Conservation (phyloP, 2,329 filamentous ascomycete species). For the Aureobasidium sp. region DNA sequence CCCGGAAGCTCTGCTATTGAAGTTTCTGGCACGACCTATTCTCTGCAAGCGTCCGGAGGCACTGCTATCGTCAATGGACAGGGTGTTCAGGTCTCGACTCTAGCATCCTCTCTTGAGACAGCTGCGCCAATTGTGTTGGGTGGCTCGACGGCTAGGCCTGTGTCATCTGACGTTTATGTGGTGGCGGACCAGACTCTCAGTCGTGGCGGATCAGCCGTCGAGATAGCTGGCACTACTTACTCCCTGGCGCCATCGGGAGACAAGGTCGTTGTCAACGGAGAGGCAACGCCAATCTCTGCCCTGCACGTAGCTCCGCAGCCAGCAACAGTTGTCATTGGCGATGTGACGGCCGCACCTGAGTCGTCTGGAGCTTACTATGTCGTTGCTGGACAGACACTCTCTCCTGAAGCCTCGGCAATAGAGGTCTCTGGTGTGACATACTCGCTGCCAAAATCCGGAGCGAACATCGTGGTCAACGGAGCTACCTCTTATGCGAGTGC, state of each 20-base stretch:
- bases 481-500: neutral
- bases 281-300: neutral
- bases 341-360: neutral
- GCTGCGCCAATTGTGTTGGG: neutral
- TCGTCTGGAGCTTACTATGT: slow-evolving; percentile 3
- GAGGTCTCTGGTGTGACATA: neutral
- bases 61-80: neutral
- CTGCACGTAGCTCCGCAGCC: neutral
- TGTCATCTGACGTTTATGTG: neutral
- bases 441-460: neutral
- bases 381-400: neutral
- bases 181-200: neutral
- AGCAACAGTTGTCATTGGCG: neutral
- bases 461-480: neutral
- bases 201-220: neutral
- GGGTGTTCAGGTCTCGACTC: neutral
- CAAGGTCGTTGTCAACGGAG: neutral
- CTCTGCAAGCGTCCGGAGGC: neutral
- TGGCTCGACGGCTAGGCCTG: neutral
- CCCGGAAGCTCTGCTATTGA: neutral
- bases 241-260: neutral
- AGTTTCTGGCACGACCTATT: neutral
- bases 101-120: neutral
- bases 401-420: neutral
- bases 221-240: neutral